phyloP scores from a whole-genome alignment of 345 rosid genomes.

The Eucalyptus tenuipes region DNA sequence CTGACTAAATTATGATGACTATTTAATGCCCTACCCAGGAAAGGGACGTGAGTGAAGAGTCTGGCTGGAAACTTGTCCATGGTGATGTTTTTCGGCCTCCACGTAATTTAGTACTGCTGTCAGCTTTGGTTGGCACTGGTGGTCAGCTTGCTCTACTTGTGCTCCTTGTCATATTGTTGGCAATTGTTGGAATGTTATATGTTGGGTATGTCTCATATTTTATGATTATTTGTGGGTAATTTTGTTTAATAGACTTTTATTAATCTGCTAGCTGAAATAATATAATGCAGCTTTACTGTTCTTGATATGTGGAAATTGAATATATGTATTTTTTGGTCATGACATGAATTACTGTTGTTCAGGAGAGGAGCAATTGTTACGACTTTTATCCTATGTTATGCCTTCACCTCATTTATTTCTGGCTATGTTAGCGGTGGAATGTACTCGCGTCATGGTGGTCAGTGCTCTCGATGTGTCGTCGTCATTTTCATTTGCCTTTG shows the following conservation, averaged over 20 bases:
- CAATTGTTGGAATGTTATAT: conserved; percentile 80
- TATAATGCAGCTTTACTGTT: not conserved
- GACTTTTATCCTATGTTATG: conserved; percentile 91
- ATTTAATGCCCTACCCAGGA: conserved; percentile 31
- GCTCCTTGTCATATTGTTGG: conserved; percentile 89
- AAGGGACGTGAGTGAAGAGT: conserved; percentile 94
- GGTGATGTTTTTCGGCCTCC: conserved; percentile 94
- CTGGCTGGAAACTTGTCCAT: conserved; percentile 98
- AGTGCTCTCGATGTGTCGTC: not conserved
- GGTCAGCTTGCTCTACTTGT: conserved; percentile 88
- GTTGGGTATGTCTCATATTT: conserved; percentile 53
- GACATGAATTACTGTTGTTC: not conserved
- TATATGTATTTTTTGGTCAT: not conserved
- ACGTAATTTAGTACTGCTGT: conserved; percentile 46
- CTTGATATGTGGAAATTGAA: not conserved
- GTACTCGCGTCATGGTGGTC: conserved; percentile 98
- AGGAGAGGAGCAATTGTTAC: conserved; percentile 99
- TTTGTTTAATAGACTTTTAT: not conserved
- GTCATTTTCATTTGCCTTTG: not conserved
- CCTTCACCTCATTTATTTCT: conserved; percentile 90
- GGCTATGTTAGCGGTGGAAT: conserved; percentile 99
- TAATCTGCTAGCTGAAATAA: not conserved
- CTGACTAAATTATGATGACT: not conserved
- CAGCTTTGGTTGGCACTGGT: conserved; percentile 96
- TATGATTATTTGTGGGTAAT: not conserved